phyloP scores from a whole-genome alignment of 768 basidiomycete genomes.

The Piloderma croceum region DNA sequence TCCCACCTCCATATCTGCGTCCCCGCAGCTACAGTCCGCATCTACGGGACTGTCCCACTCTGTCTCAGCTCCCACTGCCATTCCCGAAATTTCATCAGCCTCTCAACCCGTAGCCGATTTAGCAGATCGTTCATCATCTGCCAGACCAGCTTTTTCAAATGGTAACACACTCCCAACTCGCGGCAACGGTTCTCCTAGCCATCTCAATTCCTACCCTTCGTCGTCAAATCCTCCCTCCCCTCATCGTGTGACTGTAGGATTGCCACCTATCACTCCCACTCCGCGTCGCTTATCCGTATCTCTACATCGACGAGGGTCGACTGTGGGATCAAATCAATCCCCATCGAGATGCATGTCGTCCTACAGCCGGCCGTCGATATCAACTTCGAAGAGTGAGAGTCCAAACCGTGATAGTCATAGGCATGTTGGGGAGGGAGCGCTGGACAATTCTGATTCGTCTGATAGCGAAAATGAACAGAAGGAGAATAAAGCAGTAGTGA shows the following conservation, averaged over 20 bases:
- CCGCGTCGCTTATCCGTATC: constrained; percentile 36
- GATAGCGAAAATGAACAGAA: constrained; percentile 32
- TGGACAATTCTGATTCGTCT: constrained; percentile 74
- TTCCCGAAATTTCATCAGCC: too few species aligned
- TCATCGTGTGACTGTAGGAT: constrained; percentile 32
- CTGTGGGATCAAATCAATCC: constrained; percentile 25
- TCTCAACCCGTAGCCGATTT: too few species aligned
- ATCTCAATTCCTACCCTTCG: too few species aligned
- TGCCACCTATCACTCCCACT: constrained; percentile 44
- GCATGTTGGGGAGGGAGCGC: constrained; percentile 71
- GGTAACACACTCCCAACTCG: too few species aligned
- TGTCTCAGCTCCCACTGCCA: constrained; percentile 36
- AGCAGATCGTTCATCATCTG: too few species aligned
- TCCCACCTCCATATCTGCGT: constrained; percentile 32
- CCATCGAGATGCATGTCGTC: constrained; percentile 36
- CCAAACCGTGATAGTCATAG: constrained; percentile 50
- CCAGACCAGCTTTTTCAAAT: too few species aligned
- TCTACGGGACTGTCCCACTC: constrained; percentile 28
- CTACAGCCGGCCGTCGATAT: constrained; percentile 29
- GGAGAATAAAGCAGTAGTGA: constrained; percentile 26
- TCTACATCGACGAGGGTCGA: constrained; percentile 41
- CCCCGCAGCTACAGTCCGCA: constrained; percentile 16
- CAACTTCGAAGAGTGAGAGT: too few species aligned
- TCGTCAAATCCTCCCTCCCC: constrained; percentile 60
- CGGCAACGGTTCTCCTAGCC: too few species aligned